Conservation (phyloP, 2,329 filamentous ascomycete species). For the Fusarium falciforme region DNA sequence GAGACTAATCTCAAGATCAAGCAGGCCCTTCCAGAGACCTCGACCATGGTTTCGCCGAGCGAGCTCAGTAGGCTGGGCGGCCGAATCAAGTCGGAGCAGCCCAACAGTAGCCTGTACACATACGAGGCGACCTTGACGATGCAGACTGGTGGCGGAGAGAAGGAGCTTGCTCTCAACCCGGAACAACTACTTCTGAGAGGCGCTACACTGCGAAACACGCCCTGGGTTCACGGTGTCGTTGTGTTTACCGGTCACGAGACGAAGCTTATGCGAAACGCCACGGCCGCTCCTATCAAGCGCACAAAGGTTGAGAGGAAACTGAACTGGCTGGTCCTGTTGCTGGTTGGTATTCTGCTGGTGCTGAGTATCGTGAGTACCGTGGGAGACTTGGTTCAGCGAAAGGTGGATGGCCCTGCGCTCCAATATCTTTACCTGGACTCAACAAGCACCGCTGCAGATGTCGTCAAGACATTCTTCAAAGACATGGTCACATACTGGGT, state of each 20-base stretch:
- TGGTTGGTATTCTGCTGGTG: conserved; percentile 84
- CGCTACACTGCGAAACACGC: conserved; percentile 93
- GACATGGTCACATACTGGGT: conserved; percentile 99
- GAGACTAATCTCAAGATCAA: conserved; percentile 99
- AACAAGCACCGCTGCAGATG: conserved; percentile 63
- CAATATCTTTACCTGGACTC: conserved; percentile 77
- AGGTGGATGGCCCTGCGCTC: conserved; percentile 71
- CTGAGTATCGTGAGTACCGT: conserved; percentile 92
- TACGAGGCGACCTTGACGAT: conserved; percentile 97
- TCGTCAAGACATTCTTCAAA: conserved; percentile 86
- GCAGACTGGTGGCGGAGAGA: conserved; percentile 89
- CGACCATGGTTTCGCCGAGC: conserved; percentile 83
- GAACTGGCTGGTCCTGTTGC: conserved; percentile 91
- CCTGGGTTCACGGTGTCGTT: conserved; percentile 95
- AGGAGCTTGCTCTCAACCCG: conserved; percentile 88
- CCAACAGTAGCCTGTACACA: conserved; percentile 97
- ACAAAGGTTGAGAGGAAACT: conserved; percentile 95
- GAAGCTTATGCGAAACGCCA: conserved; percentile 98
- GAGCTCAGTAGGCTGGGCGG: conserved; percentile 90
- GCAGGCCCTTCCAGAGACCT: conserved; percentile 93
- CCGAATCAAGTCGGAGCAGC: conserved; percentile 91
- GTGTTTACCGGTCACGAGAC: conserved; percentile 96
- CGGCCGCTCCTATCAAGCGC: conserved; percentile 95
- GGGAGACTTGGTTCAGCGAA: conserved; percentile 85
- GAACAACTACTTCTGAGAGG: conserved; percentile 94